These are phyloP conservation scores for Miscanthus lutarioriparius DNA, from an alignment of 176 grass and related monocot genomes.

Conservation along the genomic window DNA sequence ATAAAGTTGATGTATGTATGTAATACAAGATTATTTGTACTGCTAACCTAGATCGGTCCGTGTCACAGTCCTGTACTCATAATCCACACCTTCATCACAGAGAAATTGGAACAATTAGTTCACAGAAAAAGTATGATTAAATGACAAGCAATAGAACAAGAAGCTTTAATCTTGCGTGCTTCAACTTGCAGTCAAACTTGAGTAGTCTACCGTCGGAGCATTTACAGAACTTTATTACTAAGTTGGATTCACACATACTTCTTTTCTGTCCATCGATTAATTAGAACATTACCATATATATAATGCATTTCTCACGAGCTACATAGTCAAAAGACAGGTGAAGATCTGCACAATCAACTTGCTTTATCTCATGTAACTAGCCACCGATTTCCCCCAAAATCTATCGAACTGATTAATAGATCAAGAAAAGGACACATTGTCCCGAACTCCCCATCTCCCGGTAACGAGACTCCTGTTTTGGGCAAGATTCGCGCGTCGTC, in stretches of 20 bases:
- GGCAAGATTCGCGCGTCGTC: neutral
- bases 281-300: neutral
- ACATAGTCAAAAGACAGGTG: neutral
- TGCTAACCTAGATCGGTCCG: constrained; percentile 53
- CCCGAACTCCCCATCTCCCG: neutral
- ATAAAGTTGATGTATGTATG: neutral
- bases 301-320: neutral
- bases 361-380: neutral
- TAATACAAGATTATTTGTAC: neutral
- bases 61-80: constrained; percentile 86
- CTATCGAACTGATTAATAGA: neutral
- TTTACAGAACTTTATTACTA: neutral
- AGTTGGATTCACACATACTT: neutral
- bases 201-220: neutral
- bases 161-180: neutral
- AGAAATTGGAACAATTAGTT: constrained; percentile 25
- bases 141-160: neutral
- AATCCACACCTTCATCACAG: constrained; percentile 63
- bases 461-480: neutral
- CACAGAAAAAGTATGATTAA: neutral
- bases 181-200: neutral
- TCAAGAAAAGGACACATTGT: neutral
- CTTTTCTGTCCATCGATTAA: neutral
- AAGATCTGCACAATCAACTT: neutral
- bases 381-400: neutral